phyloP scores from a whole-genome alignment of 2,329 filamentous ascomycete genomes.

The Sarocladium oryzae region DNA sequence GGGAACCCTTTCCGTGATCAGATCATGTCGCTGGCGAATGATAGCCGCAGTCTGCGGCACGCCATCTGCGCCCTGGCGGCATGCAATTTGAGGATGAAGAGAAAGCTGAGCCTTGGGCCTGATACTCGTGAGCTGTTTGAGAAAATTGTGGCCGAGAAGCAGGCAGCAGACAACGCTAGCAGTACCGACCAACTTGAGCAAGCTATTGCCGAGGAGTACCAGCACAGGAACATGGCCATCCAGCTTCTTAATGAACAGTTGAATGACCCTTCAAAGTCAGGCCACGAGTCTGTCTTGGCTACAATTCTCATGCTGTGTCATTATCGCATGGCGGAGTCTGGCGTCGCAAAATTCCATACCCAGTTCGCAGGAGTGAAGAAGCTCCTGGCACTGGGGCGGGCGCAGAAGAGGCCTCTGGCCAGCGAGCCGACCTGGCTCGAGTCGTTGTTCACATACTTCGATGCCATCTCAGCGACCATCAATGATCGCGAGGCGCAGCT shows the following conservation, averaged over 20 bases:
- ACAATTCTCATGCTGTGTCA: slow-evolving; percentile 84
- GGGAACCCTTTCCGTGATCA: slow-evolving; percentile 81
- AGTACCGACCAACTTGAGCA: slow-evolving; percentile 52
- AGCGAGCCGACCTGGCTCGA: slow-evolving; percentile 85
- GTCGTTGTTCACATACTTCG: slow-evolving; percentile 88
- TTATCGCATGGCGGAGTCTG: slow-evolving; percentile 89
- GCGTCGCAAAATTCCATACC: slow-evolving; percentile 86
- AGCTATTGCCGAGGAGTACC: slow-evolving; percentile 70
- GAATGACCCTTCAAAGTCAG: slow-evolving; percentile 65
- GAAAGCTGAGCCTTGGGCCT: slow-evolving; percentile 56
- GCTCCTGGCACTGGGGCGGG: slow-evolving; percentile 69
- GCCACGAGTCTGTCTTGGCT: slow-evolving; percentile 80
- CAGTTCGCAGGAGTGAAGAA: slow-evolving; percentile 93
- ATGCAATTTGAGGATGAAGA: slow-evolving; percentile 84
- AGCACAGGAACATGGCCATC: slow-evolving; percentile 75
- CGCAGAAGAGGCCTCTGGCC: slow-evolving; percentile 40
- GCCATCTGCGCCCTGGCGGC: slow-evolving; percentile 84
- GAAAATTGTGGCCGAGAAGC: slow-evolving; percentile 40
- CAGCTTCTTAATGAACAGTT: slow-evolving; percentile 78
- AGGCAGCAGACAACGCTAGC: slow-evolving; percentile 35
- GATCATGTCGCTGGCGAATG: slow-evolving; percentile 69
- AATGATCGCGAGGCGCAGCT: slow-evolving; percentile 88
- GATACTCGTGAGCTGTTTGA: slow-evolving; percentile 44
- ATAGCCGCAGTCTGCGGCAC: slow-evolving; percentile 80
- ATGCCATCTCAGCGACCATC: slow-evolving; percentile 84